Percentiles rank a stretch among this genome's conserved stretches.
Conservation (phyloP, 331 rosid genomes). For the Cydonia oblonga region DNA sequence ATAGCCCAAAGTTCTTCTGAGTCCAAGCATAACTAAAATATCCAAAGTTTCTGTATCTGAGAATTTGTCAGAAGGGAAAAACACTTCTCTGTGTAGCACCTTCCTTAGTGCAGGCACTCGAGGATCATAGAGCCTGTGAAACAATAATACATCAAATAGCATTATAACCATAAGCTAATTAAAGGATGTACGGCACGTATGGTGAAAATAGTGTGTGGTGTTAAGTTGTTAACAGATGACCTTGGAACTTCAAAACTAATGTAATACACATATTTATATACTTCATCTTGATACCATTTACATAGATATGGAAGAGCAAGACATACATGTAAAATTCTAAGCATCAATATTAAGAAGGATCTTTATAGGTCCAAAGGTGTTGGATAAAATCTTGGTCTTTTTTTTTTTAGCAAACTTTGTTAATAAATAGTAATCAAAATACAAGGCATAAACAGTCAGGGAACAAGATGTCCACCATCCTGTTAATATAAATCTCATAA, state of each 20-base stretch:
- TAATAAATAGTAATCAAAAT: neutral
- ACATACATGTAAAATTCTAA: neutral
- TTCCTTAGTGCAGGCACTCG: conserved; percentile 54
- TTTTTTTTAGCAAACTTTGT: neutral
- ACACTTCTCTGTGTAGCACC: conserved; percentile 55
- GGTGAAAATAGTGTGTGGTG: neutral
- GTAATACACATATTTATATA: neutral
- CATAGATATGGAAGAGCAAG: neutral
- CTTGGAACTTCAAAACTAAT: neutral
- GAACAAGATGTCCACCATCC: neutral
- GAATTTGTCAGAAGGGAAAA: conserved; percentile 75
- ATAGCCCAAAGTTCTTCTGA: conserved; percentile 66
- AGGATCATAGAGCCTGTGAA: conserved; percentile 96
- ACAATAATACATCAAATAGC: neutral
- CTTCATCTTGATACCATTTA: neutral
- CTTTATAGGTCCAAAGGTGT: neutral
- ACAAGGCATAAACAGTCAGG: neutral
- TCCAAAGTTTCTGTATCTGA: conserved; percentile 59
- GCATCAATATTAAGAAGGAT: neutral
- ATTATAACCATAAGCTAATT: conserved; percentile 2
- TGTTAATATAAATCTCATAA: neutral
- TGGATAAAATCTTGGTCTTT: neutral
- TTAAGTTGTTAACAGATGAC: neutral
- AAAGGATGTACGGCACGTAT: neutral
- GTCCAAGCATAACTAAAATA: conserved; percentile 68